Evolutionary conservation across 139 green algal species (phyloP), one percentile per base, ranked within the genome.

Genomic region (Chlamydomonas incerta): DNA sequence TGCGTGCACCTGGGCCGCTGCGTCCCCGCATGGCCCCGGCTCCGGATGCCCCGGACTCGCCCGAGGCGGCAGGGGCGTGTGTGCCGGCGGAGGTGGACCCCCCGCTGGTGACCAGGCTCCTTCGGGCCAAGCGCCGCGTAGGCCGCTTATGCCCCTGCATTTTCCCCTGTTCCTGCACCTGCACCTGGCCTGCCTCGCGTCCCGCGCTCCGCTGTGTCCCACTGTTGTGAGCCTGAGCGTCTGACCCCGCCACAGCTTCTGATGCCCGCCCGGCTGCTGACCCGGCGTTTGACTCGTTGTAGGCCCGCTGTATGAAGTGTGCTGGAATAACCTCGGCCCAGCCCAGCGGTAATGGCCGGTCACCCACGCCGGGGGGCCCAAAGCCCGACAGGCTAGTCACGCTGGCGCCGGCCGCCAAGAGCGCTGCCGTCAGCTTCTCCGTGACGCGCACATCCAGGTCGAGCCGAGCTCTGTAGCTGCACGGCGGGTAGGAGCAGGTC

Each of bases 241-340:
- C 21, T n/a, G 17, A 24, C 35, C 4, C 31, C 69, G 11, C 14
- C 41, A 8, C 15, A 57, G 69, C 8, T 10, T 14, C 71, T 28
- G 41, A 21, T 41, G 37, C 71, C 41, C 28, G 10, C 47, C 28
- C 31, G n/a, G 66, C 66, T n/a, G 31, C 17, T 2, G 0, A 24
- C 28, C 21, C 6, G 50, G 23, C 2, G 24, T n/a, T 41, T 5
- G 55, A 23, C 6, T 81, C 57, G 0, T 46, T 20, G 46, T 75
- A 85, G 8, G 65, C 79, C 0, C 33, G 79, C 14, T 37, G 24
- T 2, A 85, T 58, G 65, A 85, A 85, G n/a, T 60, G 58, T 20
- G 75, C 18, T 10, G 79, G 79, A 1, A 85, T 75, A n/a, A 85
- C 79, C n/a, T 85, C 79, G 3, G n/a, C 79, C 79, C 79, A 85